These are phyloP conservation scores for Tilletiopsis washingtonensis DNA, from an alignment of 1,284 basidiomycete genomes.

Conservation along the genomic window DNA sequence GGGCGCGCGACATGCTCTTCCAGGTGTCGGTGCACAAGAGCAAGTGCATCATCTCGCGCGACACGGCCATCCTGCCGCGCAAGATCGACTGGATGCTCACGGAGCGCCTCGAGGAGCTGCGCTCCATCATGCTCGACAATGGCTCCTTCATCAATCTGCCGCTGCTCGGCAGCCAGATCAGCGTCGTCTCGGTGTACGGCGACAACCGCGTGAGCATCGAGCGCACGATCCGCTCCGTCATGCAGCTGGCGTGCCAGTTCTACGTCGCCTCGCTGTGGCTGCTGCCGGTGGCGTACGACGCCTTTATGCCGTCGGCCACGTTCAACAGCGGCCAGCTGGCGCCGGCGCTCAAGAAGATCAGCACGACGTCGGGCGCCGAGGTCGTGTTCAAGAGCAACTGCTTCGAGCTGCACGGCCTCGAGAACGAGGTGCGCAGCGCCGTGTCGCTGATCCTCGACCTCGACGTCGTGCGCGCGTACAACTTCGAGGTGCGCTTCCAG, in stretches of 20 bases:
- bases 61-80: slow-evolving; percentile 85
- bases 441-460: slow-evolving; percentile 80
- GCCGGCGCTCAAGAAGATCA: slow-evolving; percentile 75
- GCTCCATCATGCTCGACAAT: slow-evolving; percentile 88
- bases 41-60: slow-evolving; percentile 81
- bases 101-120: slow-evolving; percentile 82
- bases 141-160: slow-evolving; percentile 93
- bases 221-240: slow-evolving; percentile 85
- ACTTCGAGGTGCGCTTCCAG: slow-evolving; percentile 96
- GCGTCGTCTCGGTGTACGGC: slow-evolving; percentile 85
- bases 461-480: slow-evolving; percentile 86
- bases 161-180: slow-evolving; percentile 78
- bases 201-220: slow-evolving; percentile 93
- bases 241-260: slow-evolving; percentile 91
- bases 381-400: slow-evolving; percentile 95
- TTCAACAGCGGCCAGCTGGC: slow-evolving; percentile 78
- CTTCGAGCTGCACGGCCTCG: slow-evolving; percentile 94
- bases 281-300: slow-evolving; percentile 84
- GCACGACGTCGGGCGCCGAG: slow-evolving; percentile 79
- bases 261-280: slow-evolving; percentile 96
- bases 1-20: slow-evolving; percentile 88
- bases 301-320: slow-evolving; percentile 70
- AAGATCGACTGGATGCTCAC: slow-evolving; percentile 98
- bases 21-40: slow-evolving; percentile 54
- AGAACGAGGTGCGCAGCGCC: slow-evolving; percentile 79